phyloP scores from a whole-genome alignment of 371 early-diverging fungal genomes.

The Coemansia sp. region DNA sequence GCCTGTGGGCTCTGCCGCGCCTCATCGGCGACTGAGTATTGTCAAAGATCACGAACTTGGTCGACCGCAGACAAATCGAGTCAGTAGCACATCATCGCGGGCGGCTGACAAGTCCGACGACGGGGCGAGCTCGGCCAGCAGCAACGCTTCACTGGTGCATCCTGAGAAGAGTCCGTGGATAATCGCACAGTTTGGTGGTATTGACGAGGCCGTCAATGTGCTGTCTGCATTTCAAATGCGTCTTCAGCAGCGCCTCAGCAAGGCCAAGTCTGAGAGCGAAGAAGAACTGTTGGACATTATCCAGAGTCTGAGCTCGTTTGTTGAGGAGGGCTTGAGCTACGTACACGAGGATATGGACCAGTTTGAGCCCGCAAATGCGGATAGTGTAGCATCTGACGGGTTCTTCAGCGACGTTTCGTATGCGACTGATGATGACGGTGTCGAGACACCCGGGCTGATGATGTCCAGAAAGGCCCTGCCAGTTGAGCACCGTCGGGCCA shows the following conservation, averaged over 20 bases:
- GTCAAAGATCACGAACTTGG: slow-evolving; percentile 35
- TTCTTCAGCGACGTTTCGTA: slow-evolving; percentile 3
- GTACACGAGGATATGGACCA: slow-evolving; percentile 41
- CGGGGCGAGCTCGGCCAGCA: not conserved
- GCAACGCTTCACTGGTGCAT: not conserved
- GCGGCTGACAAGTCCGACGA: not conserved
- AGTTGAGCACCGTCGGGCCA: not conserved
- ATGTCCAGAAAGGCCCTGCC: slow-evolving; percentile 5
- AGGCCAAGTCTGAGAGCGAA: slow-evolving; percentile 48
- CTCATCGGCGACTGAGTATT: slow-evolving; percentile 34
- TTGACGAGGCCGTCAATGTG: slow-evolving; percentile 15
- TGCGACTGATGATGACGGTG: slow-evolving; percentile 11
- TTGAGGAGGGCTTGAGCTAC: slow-evolving; percentile 48
- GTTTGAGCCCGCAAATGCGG: not conserved
- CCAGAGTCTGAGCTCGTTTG: slow-evolving; percentile 47
- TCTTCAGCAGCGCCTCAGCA: slow-evolving; percentile 20
- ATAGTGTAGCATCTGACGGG: not conserved
- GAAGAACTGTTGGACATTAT: slow-evolving; percentile 43
- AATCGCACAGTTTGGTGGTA: slow-evolving; percentile 17
- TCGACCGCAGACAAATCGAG: not conserved
- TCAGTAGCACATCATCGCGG: not conserved
- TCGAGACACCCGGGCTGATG: slow-evolving; percentile 12
- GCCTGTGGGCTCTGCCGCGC: slow-evolving; percentile 1
- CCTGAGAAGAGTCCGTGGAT: slow-evolving; percentile 20
- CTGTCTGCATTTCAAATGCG: slow-evolving; percentile 26